Percentiles rank a stretch among this genome's conserved stretches.
Evolutionary conservation across 805 yeast genomes (phyloP).

Genomic region (Starmerella ratchasimensis): DNA sequence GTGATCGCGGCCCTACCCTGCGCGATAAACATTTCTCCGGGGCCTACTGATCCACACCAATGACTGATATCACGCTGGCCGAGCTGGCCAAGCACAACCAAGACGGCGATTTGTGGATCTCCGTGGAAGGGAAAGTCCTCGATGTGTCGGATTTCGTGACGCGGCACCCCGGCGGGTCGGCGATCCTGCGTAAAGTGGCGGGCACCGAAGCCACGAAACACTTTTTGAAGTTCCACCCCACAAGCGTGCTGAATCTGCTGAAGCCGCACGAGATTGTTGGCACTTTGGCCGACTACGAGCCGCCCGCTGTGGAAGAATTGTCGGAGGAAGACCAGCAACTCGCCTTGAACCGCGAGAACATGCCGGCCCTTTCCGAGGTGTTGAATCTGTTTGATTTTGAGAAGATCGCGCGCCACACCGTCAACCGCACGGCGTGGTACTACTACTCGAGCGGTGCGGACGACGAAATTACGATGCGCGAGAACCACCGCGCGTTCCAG

Average conservation of each 20-base stretch:
- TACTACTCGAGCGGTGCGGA: slow-evolving; percentile 90
- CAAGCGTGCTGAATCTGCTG: slow-evolving; percentile 59
- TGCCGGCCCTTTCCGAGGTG: slow-evolving; percentile 61
- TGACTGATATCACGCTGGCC: no score
- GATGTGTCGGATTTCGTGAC: slow-evolving; percentile 52
- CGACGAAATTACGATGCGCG: slow-evolving; percentile 80
- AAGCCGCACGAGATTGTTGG: slow-evolving; percentile 52
- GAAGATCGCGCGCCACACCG: slow-evolving; percentile 61
- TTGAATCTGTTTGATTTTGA: slow-evolving; percentile 79
- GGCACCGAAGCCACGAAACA: slow-evolving; percentile 73
- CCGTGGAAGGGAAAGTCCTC: slow-evolving; percentile 64
- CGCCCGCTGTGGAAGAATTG: neutral
- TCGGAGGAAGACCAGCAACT: slow-evolving; percentile 21
- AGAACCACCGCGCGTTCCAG: slow-evolving; percentile 81
- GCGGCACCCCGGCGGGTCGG: slow-evolving; percentile 50
- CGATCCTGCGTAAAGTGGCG: slow-evolving; percentile 39
- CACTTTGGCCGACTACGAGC: slow-evolving; percentile 26
- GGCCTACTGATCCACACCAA: no score
- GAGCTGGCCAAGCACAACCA: slow-evolving; percentile 40
- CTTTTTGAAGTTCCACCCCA: slow-evolving; percentile 81
- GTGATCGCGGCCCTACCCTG: no score
- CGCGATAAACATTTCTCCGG: no score
- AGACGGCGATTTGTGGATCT: slow-evolving; percentile 67
- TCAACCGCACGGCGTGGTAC: slow-evolving; percentile 77
- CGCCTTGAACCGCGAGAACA: slow-evolving; percentile 27